Evolutionary conservation across 2,329 filamentous ascomycete species (phyloP), one percentile per base, ranked within the genome.

Genomic region (Neopestalotiopsis rosae): DNA sequence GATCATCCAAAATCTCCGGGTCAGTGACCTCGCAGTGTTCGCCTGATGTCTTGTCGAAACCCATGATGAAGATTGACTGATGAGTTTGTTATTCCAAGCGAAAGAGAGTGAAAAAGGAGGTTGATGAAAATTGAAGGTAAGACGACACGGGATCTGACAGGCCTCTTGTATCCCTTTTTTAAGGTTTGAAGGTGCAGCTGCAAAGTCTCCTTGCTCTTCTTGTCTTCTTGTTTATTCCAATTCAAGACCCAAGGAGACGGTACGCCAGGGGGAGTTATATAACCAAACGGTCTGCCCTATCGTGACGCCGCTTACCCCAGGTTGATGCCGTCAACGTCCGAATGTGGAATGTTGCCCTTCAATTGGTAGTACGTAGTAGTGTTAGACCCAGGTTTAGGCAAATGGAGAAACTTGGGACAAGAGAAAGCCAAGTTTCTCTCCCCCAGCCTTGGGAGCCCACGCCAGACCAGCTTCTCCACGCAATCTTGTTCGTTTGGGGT

Each of bases 11-110:
- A 13, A 30, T 61, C 40, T 70, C 69, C 17, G 68, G 28, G 20
- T 70, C 70, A 62, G 70, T 68, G 24, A 71, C 63, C 57, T 73
- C 72, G 30, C 61, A 45, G 57, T 72, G 68, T 14, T 70, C 61
- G 1, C 56, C 58, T 4, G 52, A 52, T 14, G 63, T 20, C 52
- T 68, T 68, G 38, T 68, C 67, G 59, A 34, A 34, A 40, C 34
- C 59, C 59, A 61, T 61, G n/a, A 34, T 38, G 57, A 32, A 59
- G 10, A 38, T 38, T 59, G 13, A 20, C 9, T 20, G 45, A 52
- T 52, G n/a, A 52, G n/a, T 7, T 52, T 52, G 42, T 17, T n/a
- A 17, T 52, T 20, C 17, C n/a, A 14, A 45, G 14, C 45, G n/a
- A 52, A 17, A 52, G 24, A 61, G 17, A 61, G 24, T n/a, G 24